phyloP scores from a whole-genome alignment of 2,329 filamentous ascomycete genomes.

The Fusarium graminum region DNA sequence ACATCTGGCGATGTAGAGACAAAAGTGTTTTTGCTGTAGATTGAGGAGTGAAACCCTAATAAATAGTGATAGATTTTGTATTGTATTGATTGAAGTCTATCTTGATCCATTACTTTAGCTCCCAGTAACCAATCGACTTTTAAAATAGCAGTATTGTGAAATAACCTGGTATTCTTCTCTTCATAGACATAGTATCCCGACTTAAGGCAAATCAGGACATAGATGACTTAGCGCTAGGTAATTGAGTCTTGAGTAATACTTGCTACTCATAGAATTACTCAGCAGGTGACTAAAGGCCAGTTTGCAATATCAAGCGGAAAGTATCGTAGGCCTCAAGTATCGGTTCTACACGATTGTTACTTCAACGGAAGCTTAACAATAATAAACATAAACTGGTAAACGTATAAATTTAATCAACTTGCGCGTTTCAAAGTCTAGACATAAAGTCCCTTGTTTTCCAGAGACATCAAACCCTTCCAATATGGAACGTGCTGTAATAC shows the following conservation, averaged over 20 bases:
- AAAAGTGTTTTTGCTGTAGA: background rate
- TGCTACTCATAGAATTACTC: background rate
- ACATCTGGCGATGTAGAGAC: background rate
- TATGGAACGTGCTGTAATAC: conserved; percentile 30
- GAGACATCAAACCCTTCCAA: conserved; percentile 20
- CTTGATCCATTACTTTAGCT: background rate
- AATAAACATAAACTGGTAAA: conserved; percentile 3
- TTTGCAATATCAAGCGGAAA: background rate
- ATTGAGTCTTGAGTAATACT: background rate
- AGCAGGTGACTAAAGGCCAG: background rate
- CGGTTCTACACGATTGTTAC: background rate
- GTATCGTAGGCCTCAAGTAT: background rate
- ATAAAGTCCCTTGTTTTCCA: conserved; percentile 30
- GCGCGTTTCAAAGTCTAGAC: conserved; percentile 40
- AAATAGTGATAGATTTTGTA: too few species aligned
- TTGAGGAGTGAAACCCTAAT: background rate
- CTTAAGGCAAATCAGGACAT: background rate
- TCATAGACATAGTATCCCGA: too few species aligned
- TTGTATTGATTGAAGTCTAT: background rate
- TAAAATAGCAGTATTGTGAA: background rate
- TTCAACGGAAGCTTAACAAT: background rate
- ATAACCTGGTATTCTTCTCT: background rate
- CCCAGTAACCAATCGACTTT: background rate
- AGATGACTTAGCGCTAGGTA: background rate
- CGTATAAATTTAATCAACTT: conserved; percentile 36